phyloP scores from a whole-genome alignment of 179 eudicot species.

The Spergularia azorica region DNA sequence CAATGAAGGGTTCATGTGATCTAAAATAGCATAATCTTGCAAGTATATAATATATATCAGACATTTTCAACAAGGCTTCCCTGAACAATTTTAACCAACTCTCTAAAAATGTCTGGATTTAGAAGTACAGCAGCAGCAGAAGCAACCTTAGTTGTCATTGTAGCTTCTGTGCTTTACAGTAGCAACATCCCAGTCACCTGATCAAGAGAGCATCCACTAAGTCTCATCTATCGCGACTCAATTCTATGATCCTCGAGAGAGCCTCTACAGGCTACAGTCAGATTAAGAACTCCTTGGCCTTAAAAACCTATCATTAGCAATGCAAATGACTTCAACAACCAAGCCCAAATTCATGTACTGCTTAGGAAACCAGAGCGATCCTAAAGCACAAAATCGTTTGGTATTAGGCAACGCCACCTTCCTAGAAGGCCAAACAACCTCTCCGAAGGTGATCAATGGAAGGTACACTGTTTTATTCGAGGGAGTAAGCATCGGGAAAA shows the following conservation, averaged over 20 bases:
- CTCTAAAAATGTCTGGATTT: slow-evolving; percentile 13
- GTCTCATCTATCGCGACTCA: slow-evolving; percentile 26
- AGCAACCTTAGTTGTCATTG: neutral
- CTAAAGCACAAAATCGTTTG: slow-evolving; percentile 19
- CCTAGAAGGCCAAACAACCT: slow-evolving; percentile 30
- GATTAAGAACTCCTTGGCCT: slow-evolving; percentile 18
- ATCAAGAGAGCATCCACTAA: slow-evolving; percentile 15
- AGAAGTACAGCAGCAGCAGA: neutral
- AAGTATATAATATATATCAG: neutral
- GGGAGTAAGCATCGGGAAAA: slow-evolving; percentile 22
- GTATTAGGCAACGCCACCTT: slow-evolving; percentile 25
- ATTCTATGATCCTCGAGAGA: slow-evolving; percentile 13
- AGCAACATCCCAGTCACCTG: slow-evolving; percentile 4
- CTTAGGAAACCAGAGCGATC: slow-evolving; percentile 26
- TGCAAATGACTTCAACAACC: slow-evolving; percentile 18
- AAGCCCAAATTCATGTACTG: slow-evolving; percentile 28
- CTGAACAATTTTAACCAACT: neutral
- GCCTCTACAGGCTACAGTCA: neutral
- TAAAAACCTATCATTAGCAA: slow-evolving; percentile 25
- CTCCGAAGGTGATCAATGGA: slow-evolving; percentile 24
- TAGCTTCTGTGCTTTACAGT: neutral
- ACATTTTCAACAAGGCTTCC: neutral
- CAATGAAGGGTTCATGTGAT: slow-evolving; percentile 23
- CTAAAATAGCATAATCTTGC: neutral
- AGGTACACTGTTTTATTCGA: slow-evolving; percentile 26